Base-by-base conservation (phyloP, 148 eudicot genomes). In the Rhododendron henanense region DNA sequence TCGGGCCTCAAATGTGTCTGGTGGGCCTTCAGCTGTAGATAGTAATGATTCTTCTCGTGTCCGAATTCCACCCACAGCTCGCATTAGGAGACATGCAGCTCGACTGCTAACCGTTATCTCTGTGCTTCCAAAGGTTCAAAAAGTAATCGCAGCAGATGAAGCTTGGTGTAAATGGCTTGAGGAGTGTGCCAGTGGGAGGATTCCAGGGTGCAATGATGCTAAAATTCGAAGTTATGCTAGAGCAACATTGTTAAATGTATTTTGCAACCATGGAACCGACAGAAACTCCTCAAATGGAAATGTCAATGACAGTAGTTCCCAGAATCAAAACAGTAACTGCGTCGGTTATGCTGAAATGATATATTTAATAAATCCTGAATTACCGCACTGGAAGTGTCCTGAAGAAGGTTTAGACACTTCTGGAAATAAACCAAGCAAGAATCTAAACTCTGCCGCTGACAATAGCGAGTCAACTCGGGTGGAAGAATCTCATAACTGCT, bases 171-270 rank as follows among this genome's bases (percentile, higher is more conserved):
- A 89, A 81, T 97, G 99, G 99, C 98, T 97, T 87, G 98, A 97
- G 85, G 95, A 94, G n/a, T 97, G 99, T 93, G 98, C 99, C 78
- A 91, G 91, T 91, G 99, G 99, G 86, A 92, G 89, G 86, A 93
- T 97, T 87, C 91, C 91, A 18, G 98, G 99, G 59, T 95, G 96
- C 86, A 89, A 92, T 88, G 99, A 97, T 89, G 88, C 87, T 69
- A 97, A 97, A 88, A 91, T 90, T 89, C 96, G 92, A 87, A 97
- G 99, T 87, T 94, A 94, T 92, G 98, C 99, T 37, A 91, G 93
- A 89, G 98, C 99, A 47, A 91, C 95, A 73, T 86, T 97, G 78
- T 86, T 95, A 81, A 97, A 97, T 91, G 91, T 90, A 53, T 81
- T 91, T 84, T 95, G 99, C 87, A 88, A 87, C 79, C 87, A 90